phyloP scores from a whole-genome alignment of 1,284 basidiomycete species.

The Sporisorium graminicola region DNA sequence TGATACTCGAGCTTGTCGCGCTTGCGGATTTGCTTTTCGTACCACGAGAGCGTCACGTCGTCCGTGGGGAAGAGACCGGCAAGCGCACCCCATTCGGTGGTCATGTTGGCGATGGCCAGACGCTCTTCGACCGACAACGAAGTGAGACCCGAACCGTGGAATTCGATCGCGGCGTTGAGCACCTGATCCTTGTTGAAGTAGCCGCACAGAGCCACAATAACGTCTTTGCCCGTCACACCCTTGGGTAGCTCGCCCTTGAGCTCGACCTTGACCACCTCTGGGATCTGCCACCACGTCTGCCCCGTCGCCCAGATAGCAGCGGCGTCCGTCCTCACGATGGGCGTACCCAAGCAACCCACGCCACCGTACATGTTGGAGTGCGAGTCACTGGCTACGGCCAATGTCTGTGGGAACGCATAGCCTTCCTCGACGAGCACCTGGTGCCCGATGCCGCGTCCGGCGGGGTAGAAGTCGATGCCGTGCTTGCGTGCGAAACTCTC shows the following conservation, averaged over 20 bases:
- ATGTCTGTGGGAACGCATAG: constrained; percentile 69
- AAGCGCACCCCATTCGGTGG: constrained; percentile 98
- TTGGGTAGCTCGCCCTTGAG: constrained; percentile 83
- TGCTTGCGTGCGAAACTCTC: constrained; percentile 90
- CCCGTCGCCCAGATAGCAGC: constrained; percentile 98
- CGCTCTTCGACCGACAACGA: constrained; percentile 89
- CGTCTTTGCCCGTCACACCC: constrained; percentile 97
- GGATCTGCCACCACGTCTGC: constrained; percentile 99
- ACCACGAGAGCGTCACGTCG: constrained; percentile 85
- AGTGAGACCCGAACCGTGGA: constrained; percentile 90
- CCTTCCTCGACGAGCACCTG: constrained; percentile 69
- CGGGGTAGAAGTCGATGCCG: constrained; percentile 94
- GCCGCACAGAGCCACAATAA: constrained; percentile 96
- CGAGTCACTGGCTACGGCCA: constrained; percentile 85
- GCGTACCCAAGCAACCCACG: constrained; percentile 95
- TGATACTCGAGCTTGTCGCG: constrained; percentile 83
- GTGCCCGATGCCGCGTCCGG: constrained; percentile 92
- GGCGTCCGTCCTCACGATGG: constrained; percentile 83
- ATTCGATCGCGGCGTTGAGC: constrained; percentile 97
- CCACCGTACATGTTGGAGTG: constrained; percentile 99
- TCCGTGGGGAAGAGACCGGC: constrained; percentile 96
- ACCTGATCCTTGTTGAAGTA: constrained; percentile 98
- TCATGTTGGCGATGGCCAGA: constrained; percentile 89
- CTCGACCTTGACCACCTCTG: constrained; percentile 94
- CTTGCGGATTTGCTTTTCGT: constrained; percentile 81